Evolutionary conservation across 495 filamentous ascomycete genomes (phyloP), one percentile per base, ranked within the genome.

Genomic region (Hypoxylon crocopeplum): DNA sequence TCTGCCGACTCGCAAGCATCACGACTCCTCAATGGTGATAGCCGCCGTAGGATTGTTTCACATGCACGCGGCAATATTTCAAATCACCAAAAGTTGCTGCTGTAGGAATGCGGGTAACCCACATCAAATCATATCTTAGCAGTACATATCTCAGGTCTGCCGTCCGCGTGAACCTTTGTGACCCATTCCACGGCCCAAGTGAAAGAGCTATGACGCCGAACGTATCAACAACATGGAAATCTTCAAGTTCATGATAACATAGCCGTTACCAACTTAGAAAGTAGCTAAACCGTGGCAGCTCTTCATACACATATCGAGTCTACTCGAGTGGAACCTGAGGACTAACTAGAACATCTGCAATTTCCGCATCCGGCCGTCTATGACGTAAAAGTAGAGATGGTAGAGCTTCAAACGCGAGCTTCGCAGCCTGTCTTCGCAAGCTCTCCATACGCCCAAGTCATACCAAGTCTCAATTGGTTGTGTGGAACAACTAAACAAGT

Each of bases 341-440:
- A 27, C 29, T 24, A 32, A 34, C 32, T 29, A 30, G 30, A 38
- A 39, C 25, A 5, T 5, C 25, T 29, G 25, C 41, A 47, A 54
- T 63, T 63, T 58, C 60, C 53, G 53, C 48, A 58, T 63, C 29
- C 60, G 53, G 60, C 21, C n/a, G 29, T 58, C 60, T 49, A 63
- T 63, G 60, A 63, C 60, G 60, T 63, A 57, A 48, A 57, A 34
- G 7, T n/a, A n/a, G 3, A 24, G 7, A 47, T 20, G 11, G 33
- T n/a, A 47, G 15, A 56, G 22, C 59, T 22, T 39, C 20, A 29
- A 33, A 12, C 15, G 15, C 32, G 15, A 49, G 21, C 29, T 42
- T 48, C 13, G 34, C 39, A 59, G 29, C 45, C 27, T 38, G 16
- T 60, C 29, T 46, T 42, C 7, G 16, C 24, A 42, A 29, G 48